Percentiles rank a stretch among this genome's conserved stretches.
Conservation (phyloP, 345 rosid genomes). For the Luvunga scandens region DNA sequence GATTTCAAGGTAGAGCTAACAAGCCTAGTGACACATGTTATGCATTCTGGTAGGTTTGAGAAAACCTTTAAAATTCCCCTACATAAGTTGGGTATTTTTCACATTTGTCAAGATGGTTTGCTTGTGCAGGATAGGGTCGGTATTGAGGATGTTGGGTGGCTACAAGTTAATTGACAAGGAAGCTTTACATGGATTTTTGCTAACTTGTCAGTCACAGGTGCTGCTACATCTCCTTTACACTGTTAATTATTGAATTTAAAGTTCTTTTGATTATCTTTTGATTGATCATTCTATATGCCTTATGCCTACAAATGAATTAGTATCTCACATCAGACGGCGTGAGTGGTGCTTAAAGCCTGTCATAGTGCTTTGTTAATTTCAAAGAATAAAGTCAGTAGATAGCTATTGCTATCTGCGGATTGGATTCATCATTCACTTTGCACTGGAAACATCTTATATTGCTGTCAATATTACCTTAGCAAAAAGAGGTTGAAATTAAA, state of each 20-base stretch:
- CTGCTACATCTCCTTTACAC: conserved; percentile 19
- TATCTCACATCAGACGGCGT: not conserved
- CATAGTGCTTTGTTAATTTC: not conserved
- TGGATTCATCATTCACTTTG: not conserved
- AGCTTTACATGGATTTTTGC: conserved; percentile 60
- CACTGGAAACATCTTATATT: not conserved
- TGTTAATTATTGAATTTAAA: not conserved
- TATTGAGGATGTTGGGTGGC: conserved; percentile 68
- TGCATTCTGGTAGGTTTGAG: conserved; percentile 75
- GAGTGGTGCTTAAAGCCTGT: not conserved
- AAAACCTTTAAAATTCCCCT: conserved; percentile 8
- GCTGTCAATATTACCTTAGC: not conserved
- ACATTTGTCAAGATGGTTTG: conserved; percentile 10
- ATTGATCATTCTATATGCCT: conserved; percentile 3
- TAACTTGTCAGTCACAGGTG: conserved; percentile 83
- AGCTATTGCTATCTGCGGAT: not conserved
- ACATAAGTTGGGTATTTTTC: conserved; percentile 1
- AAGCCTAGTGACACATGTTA: conserved; percentile 93
- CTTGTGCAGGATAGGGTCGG: conserved; percentile 71
- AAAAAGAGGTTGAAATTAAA: not conserved
- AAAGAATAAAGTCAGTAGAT: not conserved
- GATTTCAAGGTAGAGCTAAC: conserved; percentile 90
- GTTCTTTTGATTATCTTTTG: not conserved
- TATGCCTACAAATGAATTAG: not conserved
- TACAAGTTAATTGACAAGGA: conserved; percentile 48